Conservation (phyloP, 2,329 filamentous ascomycete species). For the Trichoderma sp. region DNA sequence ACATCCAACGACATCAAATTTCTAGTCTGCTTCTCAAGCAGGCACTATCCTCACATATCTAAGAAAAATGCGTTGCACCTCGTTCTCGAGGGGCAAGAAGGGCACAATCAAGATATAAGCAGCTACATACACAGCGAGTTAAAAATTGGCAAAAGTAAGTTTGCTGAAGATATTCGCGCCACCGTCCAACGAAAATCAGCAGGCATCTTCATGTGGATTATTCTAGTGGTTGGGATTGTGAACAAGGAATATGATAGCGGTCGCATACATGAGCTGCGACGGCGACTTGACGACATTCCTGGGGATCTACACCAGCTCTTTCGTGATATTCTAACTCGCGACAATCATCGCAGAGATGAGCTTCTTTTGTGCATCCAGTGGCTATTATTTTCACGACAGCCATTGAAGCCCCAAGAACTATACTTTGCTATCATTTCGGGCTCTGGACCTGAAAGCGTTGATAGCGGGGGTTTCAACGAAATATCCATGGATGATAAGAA, state of each 20-base stretch:
- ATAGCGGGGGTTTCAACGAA: slow-evolving; percentile 27
- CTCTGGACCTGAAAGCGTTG: not conserved
- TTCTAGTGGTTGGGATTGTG: slow-evolving; percentile 42
- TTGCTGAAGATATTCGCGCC: slow-evolving; percentile 26
- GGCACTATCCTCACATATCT: slow-evolving; percentile 49
- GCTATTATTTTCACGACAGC: slow-evolving; percentile 52
- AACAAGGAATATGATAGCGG: slow-evolving; percentile 40
- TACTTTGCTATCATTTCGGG: slow-evolving; percentile 36
- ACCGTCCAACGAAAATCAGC: slow-evolving; percentile 42
- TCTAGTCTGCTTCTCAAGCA: slow-evolving; percentile 47
- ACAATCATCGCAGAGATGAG: slow-evolving; percentile 43
- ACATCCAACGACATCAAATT: slow-evolving; percentile 29
- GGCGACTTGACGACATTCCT: slow-evolving; percentile 41
- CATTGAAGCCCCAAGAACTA: slow-evolving; percentile 47
- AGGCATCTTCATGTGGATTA: slow-evolving; percentile 49
- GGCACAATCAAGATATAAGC: slow-evolving; percentile 34
- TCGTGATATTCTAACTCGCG: slow-evolving; percentile 51
- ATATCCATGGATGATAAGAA: slow-evolving; percentile 35
- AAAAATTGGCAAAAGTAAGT: slow-evolving; percentile 37
- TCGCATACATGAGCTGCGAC: slow-evolving; percentile 29
- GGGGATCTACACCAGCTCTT: slow-evolving; percentile 51
- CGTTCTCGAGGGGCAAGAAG: slow-evolving; percentile 31
- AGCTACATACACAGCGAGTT: slow-evolving; percentile 29
- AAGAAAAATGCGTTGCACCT: slow-evolving; percentile 34
- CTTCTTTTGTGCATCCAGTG: slow-evolving; percentile 51